Conservation (phyloP, 2,329 filamentous ascomycete genomes). For the Ambrosiella cleistominuta region DNA sequence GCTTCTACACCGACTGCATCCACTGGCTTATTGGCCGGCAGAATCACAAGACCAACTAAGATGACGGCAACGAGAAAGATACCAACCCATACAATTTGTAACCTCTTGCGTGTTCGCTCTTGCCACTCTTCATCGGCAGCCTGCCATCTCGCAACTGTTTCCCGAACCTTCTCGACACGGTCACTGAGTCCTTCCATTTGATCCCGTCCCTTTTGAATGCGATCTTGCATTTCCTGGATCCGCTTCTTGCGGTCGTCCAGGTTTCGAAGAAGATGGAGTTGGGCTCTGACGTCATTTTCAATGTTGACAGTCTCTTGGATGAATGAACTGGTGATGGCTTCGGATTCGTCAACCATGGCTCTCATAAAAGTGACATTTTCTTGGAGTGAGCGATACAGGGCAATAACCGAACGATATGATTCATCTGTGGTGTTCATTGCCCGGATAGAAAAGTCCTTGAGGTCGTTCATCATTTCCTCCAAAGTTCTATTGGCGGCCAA, state of each 20-base stretch:
- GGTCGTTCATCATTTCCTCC: conserved; percentile 14
- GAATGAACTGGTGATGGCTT: conserved; percentile 41
- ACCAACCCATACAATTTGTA: conserved; percentile 46
- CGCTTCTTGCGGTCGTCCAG: conserved; percentile 48
- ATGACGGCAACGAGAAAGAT: conserved; percentile 32
- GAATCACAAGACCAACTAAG: conserved; percentile 25
- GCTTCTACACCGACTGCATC: neutral
- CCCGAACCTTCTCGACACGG: conserved; percentile 45
- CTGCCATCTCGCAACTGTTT: conserved; percentile 50
- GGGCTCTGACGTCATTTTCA: conserved; percentile 39
- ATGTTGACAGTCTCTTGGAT: conserved; percentile 40
- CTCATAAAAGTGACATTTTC: conserved; percentile 46
- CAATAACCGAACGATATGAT: conserved; percentile 55
- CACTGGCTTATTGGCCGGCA: too few relatives aligned
- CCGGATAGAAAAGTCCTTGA: conserved; percentile 42
- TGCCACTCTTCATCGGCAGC: conserved; percentile 49
- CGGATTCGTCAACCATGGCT: conserved; percentile 46
- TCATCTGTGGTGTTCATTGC: conserved; percentile 53
- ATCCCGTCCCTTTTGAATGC: conserved; percentile 42
- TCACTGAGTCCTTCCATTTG: conserved; percentile 41
- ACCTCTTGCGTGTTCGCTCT: conserved; percentile 44
- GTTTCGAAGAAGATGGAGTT: conserved; percentile 36
- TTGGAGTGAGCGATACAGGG: conserved; percentile 47
- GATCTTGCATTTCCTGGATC: conserved; percentile 42
- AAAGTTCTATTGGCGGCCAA: conserved; percentile 5